These are phyloP conservation scores for Phytophthora cactorum DNA, from an alignment of 352 stramenopile species.

Conservation along the genomic window DNA sequence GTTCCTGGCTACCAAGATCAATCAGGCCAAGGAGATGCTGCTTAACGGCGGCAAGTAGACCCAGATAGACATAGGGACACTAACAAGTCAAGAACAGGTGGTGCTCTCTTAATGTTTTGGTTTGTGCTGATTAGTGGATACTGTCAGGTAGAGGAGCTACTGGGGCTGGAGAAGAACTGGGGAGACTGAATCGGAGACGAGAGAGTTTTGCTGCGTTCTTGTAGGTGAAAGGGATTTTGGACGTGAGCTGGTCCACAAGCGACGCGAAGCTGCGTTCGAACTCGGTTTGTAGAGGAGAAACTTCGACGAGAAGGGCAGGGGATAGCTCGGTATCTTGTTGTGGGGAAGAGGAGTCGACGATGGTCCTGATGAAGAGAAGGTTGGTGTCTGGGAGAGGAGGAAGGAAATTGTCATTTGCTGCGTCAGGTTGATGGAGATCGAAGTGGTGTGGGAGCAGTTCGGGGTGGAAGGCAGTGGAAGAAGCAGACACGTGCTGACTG, in stretches of 20 bases:
- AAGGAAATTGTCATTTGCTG: slow-evolving; percentile 19
- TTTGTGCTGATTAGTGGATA: slow-evolving; percentile 3
- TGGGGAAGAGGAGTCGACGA: background rate
- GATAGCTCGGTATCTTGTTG: slow-evolving; percentile 2
- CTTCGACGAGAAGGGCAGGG: background rate
- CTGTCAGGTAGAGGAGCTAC: slow-evolving; percentile 17
- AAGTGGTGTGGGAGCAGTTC: slow-evolving; percentile 17
- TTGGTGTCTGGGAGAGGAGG: slow-evolving; percentile 7
- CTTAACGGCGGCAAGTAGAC: slow-evolving; percentile 74
- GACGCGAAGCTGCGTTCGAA: slow-evolving; percentile 72
- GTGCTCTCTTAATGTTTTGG: slow-evolving; percentile 5
- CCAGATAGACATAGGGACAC: background rate
- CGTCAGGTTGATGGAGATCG: slow-evolving; percentile 2
- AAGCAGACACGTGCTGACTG: slow-evolving; percentile 7
- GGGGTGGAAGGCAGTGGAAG: slow-evolving; percentile 11
- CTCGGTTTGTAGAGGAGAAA: slow-evolving; percentile 70
- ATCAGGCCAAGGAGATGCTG: slow-evolving; percentile 99
- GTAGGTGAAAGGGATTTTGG: slow-evolving; percentile 44
- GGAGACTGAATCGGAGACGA: slow-evolving; percentile 23
- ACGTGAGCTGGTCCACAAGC: slow-evolving; percentile 51
- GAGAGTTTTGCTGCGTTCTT: slow-evolving; percentile 28
- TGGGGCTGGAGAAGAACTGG: slow-evolving; percentile 5
- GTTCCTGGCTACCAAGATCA: slow-evolving; percentile 99
- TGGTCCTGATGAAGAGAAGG: background rate
- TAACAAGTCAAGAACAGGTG: slow-evolving; percentile 14